Percentiles rank a stretch among this genome's conserved stretches.
Evolutionary conservation across 345 rosid species (phyloP).

Genomic region (Acer negundo): DNA sequence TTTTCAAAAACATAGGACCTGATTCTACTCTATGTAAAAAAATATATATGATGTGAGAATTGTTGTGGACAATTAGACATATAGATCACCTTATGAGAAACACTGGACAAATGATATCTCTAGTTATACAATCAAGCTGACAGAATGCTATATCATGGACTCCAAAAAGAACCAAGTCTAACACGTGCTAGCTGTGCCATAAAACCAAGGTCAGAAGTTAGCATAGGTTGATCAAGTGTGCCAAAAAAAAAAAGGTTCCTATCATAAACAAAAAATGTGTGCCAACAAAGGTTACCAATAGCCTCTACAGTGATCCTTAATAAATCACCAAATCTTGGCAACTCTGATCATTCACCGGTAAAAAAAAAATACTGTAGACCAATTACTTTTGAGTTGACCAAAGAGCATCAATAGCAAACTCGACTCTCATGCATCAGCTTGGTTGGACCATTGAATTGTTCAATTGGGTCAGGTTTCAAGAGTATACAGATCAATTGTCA

Average conservation of each 20-base stretch:
- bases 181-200: neutral
- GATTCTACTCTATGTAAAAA: conserved; percentile 1
- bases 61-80: neutral
- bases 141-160: neutral
- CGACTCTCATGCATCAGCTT: conserved; percentile 5
- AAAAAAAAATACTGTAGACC: neutral
- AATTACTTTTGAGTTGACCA: neutral
- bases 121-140: neutral
- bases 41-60: neutral
- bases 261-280: neutral
- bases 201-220: neutral
- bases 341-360: neutral
- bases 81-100: neutral
- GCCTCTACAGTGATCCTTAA: neutral
- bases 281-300: neutral
- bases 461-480: neutral
- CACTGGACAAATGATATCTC: neutral
- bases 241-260: neutral
- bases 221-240: neutral
- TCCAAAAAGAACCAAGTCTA: neutral
- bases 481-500: neutral
- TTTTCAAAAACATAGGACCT: neutral
- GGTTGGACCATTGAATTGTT: neutral
- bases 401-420: neutral
- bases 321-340: conserved; percentile 8